Percentiles rank a stretch among this genome's conserved stretches.
phyloP scores from a whole-genome alignment of 2,329 filamentous ascomycete species.

The Alternaria sp. region DNA sequence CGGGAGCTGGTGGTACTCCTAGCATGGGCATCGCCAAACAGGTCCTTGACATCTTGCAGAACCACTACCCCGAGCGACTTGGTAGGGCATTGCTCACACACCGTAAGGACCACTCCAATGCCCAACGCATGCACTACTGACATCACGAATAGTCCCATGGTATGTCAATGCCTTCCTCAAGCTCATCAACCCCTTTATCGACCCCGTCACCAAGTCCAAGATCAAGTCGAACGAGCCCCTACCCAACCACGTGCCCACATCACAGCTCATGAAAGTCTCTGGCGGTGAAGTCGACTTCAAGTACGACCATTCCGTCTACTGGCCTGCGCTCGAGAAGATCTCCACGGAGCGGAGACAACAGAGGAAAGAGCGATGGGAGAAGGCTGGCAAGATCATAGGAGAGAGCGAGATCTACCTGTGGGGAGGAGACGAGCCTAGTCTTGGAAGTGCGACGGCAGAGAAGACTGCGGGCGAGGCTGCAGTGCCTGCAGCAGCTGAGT shows the following conservation, averaged over 20 bases:
- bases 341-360: conserved; percentile 70
- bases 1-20: conserved; percentile 77
- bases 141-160: conserved; percentile 72
- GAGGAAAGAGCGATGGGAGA: conserved; percentile 74
- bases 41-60: conserved; percentile 90
- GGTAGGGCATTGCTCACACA: conserved; percentile 90
- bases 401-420: conserved; percentile 88
- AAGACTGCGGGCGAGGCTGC: neutral
- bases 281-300: conserved; percentile 85
- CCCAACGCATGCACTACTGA: conserved; percentile 3
- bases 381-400: conserved; percentile 79
- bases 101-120: conserved; percentile 59
- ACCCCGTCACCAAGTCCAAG: conserved; percentile 91
- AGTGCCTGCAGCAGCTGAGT: neutral
- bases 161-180: conserved; percentile 95
- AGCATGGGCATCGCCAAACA: conserved; percentile 78
- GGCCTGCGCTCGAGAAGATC: conserved; percentile 80
- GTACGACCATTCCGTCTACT: conserved; percentile 88
- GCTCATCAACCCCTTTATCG: conserved; percentile 93
- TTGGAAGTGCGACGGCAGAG: conserved; percentile 14
- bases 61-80: conserved; percentile 91
- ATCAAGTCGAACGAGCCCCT: conserved; percentile 98
- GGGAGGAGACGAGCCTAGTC: conserved; percentile 61
- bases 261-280: conserved; percentile 81
- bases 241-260: conserved; percentile 76